phyloP scores from a whole-genome alignment of 2,329 filamentous ascomycete genomes.

The Grosmannia serpens region DNA sequence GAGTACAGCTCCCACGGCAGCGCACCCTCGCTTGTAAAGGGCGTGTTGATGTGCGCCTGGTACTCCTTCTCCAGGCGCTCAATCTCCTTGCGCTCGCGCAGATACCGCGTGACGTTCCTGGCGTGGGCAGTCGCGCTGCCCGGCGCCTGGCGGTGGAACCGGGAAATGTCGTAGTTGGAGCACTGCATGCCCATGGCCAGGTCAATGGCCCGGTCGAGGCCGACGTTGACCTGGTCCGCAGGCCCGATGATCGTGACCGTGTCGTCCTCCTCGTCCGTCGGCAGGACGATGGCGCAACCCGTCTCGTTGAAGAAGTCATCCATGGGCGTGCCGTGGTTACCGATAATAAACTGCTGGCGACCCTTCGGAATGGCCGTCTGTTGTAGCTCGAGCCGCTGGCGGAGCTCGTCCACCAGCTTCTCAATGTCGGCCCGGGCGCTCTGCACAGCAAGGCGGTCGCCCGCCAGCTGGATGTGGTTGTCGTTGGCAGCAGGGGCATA shows the following conservation, averaged over 20 bases:
- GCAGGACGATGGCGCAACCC: slow-evolving; percentile 79
- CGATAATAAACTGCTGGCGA: slow-evolving; percentile 90
- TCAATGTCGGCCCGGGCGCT: slow-evolving; percentile 73
- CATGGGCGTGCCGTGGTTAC: slow-evolving; percentile 65
- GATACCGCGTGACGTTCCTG: slow-evolving; percentile 75
- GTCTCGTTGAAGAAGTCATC: slow-evolving; percentile 85
- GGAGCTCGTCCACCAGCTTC: slow-evolving; percentile 62
- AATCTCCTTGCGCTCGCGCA: slow-evolving; percentile 71
- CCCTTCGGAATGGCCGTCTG: slow-evolving; percentile 75
- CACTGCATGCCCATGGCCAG: slow-evolving; percentile 79
- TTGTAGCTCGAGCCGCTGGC: slow-evolving; percentile 62
- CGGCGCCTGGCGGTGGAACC: slow-evolving; percentile 64
- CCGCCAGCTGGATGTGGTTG: slow-evolving; percentile 72
- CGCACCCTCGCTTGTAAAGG: slow-evolving; percentile 54
- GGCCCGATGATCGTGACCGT: slow-evolving; percentile 78
- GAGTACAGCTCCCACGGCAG: slow-evolving; percentile 84
- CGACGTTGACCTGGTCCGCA: slow-evolving; percentile 58
- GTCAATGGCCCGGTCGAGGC: slow-evolving; percentile 75
- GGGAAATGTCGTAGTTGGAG: slow-evolving; percentile 70
- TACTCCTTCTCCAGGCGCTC: slow-evolving; percentile 70
- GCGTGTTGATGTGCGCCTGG: slow-evolving; percentile 78
- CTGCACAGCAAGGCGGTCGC: slow-evolving; percentile 74
- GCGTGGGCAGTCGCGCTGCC: slow-evolving; percentile 68
- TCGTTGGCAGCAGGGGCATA: slow-evolving; percentile 62
- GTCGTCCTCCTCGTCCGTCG: slow-evolving; percentile 66